phyloP scores from a whole-genome alignment of 2,329 filamentous ascomycete species.

The Xylariaceae sp. region DNA sequence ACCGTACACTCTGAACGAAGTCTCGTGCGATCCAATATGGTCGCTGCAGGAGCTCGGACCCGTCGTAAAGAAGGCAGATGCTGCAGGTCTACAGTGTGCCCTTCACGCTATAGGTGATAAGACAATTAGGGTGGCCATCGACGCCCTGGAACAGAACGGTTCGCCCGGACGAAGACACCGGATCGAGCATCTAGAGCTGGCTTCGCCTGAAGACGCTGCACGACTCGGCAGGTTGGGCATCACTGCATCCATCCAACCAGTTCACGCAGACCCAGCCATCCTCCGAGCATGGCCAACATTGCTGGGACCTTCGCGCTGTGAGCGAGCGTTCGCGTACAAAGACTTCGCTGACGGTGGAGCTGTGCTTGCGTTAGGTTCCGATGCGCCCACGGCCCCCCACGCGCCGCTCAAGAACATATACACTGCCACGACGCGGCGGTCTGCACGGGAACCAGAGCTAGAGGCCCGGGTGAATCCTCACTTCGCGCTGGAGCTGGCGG shows the following conservation, averaged over 20 bases:
- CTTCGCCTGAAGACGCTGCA: constrained; percentile 58
- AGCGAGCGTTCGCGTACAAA: constrained; percentile 66
- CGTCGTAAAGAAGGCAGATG: constrained; percentile 60
- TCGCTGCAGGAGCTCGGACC: constrained; percentile 55
- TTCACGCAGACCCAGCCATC: constrained; percentile 66
- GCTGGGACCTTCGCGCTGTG: constrained; percentile 59
- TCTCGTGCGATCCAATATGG: constrained; percentile 61
- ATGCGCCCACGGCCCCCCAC: constrained; percentile 54
- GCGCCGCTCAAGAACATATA: constrained; percentile 51
- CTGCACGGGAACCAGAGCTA: constrained; percentile 47
- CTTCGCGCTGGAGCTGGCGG: constrained; percentile 48
- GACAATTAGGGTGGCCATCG: constrained; percentile 62
- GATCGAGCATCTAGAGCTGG: constrained; percentile 69
- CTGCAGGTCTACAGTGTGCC: constrained; percentile 63
- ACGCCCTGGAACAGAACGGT: constrained; percentile 54
- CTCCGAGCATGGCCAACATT: constrained; percentile 65
- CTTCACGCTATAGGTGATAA: constrained; percentile 70
- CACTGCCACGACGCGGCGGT: constrained; percentile 51
- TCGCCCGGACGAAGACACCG: constrained; percentile 59
- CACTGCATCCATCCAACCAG: constrained; percentile 63
- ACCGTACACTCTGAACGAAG: constrained; percentile 59
- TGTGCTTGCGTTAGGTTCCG: constrained; percentile 51
- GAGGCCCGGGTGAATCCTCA: constrained; percentile 47
- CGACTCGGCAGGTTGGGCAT: constrained; percentile 65
- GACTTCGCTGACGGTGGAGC: constrained; percentile 60